Evolutionary conservation across 2,329 filamentous ascomycete genomes (phyloP).

Genomic region (Alternaria solani): DNA sequence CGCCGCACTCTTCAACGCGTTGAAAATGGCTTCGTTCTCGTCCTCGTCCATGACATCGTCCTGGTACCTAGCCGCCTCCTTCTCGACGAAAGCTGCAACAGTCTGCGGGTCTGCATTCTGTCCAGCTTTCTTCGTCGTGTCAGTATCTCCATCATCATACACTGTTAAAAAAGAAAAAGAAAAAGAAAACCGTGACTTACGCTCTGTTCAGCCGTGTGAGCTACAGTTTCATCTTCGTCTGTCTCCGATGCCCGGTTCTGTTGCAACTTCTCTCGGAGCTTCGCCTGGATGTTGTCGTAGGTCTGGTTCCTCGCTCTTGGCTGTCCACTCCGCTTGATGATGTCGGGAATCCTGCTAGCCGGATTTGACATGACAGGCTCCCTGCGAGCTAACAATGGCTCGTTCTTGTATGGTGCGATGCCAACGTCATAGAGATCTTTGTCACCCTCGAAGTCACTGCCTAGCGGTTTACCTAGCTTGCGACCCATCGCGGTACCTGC

Average conservation of each 20-base stretch:
- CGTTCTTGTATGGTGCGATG: conserved; percentile 11
- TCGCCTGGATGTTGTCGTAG: conserved; percentile 8
- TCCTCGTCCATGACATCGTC: conserved; percentile 19
- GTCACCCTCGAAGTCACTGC: not conserved
- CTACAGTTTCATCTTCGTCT: not conserved
- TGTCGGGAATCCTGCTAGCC: conserved; percentile 16
- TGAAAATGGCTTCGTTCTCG: conserved; percentile 20
- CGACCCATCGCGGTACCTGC: not conserved
- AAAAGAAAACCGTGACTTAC: not conserved
- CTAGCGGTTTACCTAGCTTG: not conserved
- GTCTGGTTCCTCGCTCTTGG: conserved; percentile 9
- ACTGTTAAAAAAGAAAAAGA: not conserved
- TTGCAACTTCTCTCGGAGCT: not conserved
- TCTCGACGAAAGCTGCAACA: conserved; percentile 15
- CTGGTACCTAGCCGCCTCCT: conserved; percentile 8
- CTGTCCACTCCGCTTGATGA: conserved; percentile 11
- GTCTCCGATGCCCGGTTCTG: not conserved
- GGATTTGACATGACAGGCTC: conserved; percentile 19
- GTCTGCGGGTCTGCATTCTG: conserved; percentile 1
- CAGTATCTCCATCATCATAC: not conserved
- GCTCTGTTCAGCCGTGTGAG: not conserved
- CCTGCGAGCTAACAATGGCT: conserved; percentile 25
- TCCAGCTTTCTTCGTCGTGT: not conserved
- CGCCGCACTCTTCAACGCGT: conserved; percentile 17
- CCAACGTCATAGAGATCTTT: not conserved